These are phyloP conservation scores for Trametes maxima DNA, from an alignment of 768 basidiomycete genomes.

Conservation along the genomic window DNA sequence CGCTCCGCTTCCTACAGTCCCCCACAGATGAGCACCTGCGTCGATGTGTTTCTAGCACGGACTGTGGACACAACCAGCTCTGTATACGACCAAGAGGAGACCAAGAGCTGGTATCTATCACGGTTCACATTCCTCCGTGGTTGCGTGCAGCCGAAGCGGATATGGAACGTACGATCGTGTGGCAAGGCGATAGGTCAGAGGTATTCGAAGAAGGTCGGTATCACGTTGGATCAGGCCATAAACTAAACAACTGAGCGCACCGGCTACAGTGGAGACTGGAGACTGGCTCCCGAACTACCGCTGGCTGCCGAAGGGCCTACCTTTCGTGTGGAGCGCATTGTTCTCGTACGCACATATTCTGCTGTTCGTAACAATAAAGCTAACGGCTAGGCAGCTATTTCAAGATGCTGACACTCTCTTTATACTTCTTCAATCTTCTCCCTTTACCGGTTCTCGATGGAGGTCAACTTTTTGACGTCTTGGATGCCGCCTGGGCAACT, in stretches of 20 bases:
- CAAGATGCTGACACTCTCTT: slow-evolving; percentile 67
- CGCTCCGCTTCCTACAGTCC: slow-evolving; percentile 49
- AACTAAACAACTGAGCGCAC: background rate
- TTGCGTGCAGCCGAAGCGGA: slow-evolving; percentile 10
- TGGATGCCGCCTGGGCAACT: slow-evolving; percentile 23
- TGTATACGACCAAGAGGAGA: slow-evolving; percentile 58
- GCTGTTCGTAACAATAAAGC: background rate
- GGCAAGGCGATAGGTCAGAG: slow-evolving; percentile 71
- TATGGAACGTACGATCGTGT: slow-evolving; percentile 51
- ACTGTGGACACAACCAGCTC: slow-evolving; percentile 41
- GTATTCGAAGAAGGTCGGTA: slow-evolving; percentile 64
- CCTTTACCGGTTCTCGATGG: slow-evolving; percentile 78
- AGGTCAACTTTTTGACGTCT: slow-evolving; percentile 49
- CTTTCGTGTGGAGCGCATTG: slow-evolving; percentile 43
- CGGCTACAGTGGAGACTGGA: slow-evolving; percentile 52
- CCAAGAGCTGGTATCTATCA: slow-evolving; percentile 60
- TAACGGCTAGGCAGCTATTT: slow-evolving; percentile 49
- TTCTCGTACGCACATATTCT: slow-evolving; percentile 52
- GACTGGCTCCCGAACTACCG: slow-evolving; percentile 46
- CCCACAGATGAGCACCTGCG: background rate
- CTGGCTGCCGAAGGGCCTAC: slow-evolving; percentile 43
- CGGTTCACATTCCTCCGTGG: slow-evolving; percentile 35
- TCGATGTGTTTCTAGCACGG: slow-evolving; percentile 45
- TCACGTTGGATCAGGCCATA: too few relatives aligned
- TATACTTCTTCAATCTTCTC: slow-evolving; percentile 82